Conservation (phyloP, 495 filamentous ascomycete species). For the Clohesyomyces aquaticus region DNA sequence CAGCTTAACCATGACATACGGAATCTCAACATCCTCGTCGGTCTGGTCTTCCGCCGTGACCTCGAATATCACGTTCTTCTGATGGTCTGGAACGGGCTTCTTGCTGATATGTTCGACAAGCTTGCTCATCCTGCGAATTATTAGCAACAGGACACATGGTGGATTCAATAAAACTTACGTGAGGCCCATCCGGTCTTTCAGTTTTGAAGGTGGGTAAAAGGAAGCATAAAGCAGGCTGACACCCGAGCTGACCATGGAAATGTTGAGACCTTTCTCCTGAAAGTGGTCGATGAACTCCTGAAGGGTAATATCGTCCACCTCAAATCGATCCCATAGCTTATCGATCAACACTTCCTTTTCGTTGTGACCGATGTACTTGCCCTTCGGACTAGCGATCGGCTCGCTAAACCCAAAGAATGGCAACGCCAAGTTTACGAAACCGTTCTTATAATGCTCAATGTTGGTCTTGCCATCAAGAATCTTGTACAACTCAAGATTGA, state of each 20-base stretch:
- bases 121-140: constrained; percentile 68
- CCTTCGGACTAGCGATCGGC: constrained; percentile 89
- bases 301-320: constrained; percentile 83
- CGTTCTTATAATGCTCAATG: constrained; percentile 98
- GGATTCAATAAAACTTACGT: constrained; percentile 57
- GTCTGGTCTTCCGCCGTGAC: constrained; percentile 87
- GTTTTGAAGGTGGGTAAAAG: constrained; percentile 88
- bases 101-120: constrained; percentile 87
- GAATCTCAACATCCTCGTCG: constrained; percentile 95
- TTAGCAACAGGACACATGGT: constrained; percentile 34
- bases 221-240: constrained; percentile 94
- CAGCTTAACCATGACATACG: constrained; percentile 90
- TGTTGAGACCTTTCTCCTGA: constrained; percentile 72
- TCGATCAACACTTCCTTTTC: constrained; percentile 88
- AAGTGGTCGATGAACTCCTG: constrained; percentile 83
- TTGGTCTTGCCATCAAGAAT: constrained; percentile 92
- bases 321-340: constrained; percentile 98
- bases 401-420: constrained; percentile 99
- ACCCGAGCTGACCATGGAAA: constrained; percentile 93
- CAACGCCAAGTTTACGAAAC: constrained; percentile 94
- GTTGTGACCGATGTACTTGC: constrained; percentile 74
- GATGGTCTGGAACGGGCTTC: constrained; percentile 86
- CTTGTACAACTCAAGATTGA: constrained; percentile 94
- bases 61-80: constrained; percentile 95
- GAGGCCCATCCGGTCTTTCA: constrained; percentile 76